Percentiles rank a stretch among this genome's conserved stretches.
phyloP scores from a whole-genome alignment of 208 protist species.

The Strigomonas galati region DNA sequence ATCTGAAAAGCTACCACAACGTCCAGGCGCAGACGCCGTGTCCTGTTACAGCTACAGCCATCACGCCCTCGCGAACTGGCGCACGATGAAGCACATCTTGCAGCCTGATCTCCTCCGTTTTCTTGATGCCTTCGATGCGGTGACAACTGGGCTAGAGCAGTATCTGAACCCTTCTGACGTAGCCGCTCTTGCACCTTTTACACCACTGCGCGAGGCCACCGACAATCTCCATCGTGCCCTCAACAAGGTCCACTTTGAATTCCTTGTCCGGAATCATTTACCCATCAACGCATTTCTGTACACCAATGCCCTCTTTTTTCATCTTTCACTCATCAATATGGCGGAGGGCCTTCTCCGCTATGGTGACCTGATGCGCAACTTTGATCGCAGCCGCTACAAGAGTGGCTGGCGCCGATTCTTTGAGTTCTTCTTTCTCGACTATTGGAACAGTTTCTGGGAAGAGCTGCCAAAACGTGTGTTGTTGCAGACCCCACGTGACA shows the following conservation, averaged over 20 bases:
- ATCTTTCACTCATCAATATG: constrained; percentile 45
- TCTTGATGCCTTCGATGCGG: constrained; percentile 29
- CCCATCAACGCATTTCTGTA: constrained; percentile 33
- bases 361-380: too few species aligned
- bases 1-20: neutral
- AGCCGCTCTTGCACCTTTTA: constrained; percentile 36
- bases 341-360: constrained; percentile 40
- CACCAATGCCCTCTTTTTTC: constrained; percentile 37
- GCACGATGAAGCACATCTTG: constrained; percentile 11
- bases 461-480: constrained; percentile 63
- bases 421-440: constrained; percentile 68
- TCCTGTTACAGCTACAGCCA: too few species aligned
- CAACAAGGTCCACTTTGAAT: constrained; percentile 50
- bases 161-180: constrained; percentile 37
- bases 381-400: constrained; percentile 52
- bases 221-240: constrained; percentile 37
- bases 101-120: constrained; percentile 21
- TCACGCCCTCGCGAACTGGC: too few species aligned
- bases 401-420: constrained; percentile 27
- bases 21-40: neutral
- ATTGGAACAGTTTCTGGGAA: constrained; percentile 57
- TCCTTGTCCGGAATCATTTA: constrained; percentile 17
- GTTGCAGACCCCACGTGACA: constrained; percentile 55
- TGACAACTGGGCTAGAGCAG: constrained; percentile 27
- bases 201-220: constrained; percentile 30